phyloP scores from a whole-genome alignment of 1,139 yeast species.

The Zygosaccharomyces sapae region DNA sequence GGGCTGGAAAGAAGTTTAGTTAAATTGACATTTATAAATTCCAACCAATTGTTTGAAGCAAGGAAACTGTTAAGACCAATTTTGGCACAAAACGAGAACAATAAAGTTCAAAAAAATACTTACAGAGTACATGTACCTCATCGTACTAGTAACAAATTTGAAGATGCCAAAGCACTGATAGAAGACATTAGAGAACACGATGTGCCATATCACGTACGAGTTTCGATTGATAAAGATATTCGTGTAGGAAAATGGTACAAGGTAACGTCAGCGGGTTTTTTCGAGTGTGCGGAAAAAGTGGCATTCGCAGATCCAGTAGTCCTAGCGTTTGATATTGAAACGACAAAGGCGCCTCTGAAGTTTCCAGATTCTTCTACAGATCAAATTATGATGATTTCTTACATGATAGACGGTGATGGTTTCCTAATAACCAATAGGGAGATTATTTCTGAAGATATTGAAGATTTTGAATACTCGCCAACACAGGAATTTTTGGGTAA shows the following conservation, averaged over 20 bases:
- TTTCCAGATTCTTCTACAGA: constrained; percentile 93
- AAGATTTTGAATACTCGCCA: constrained; percentile 96
- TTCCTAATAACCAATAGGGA: constrained; percentile 89
- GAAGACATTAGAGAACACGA: constrained; percentile 89
- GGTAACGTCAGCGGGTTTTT: constrained; percentile 61
- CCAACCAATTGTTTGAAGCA: constrained; percentile 69
- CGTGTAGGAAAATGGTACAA: constrained; percentile 96
- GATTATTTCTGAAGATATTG: constrained; percentile 89
- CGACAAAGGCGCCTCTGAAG: constrained; percentile 92
- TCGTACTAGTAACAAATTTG: constrained; percentile 26
- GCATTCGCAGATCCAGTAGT: constrained; percentile 98
- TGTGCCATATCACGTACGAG: constrained; percentile 95
- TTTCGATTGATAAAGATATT: constrained; percentile 78
- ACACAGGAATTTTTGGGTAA: constrained; percentile 91
- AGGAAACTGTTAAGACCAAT: constrained; percentile 67
- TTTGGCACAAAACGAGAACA: constrained; percentile 61
- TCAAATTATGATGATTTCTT: constrained; percentile 97
- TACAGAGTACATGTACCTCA: constrained; percentile 39
- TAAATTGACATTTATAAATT: constrained; percentile 69
- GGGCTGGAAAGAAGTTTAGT: constrained; percentile 68
- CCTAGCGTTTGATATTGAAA: constrained; percentile 94
- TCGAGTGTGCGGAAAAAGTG: constrained; percentile 60
- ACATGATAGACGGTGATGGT: constrained; percentile 98
- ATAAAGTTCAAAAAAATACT: constrained; percentile 63
- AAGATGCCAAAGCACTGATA: constrained; percentile 62